phyloP scores from a whole-genome alignment of 73 alveolate genomes.

The Blepharisma stoltei region DNA sequence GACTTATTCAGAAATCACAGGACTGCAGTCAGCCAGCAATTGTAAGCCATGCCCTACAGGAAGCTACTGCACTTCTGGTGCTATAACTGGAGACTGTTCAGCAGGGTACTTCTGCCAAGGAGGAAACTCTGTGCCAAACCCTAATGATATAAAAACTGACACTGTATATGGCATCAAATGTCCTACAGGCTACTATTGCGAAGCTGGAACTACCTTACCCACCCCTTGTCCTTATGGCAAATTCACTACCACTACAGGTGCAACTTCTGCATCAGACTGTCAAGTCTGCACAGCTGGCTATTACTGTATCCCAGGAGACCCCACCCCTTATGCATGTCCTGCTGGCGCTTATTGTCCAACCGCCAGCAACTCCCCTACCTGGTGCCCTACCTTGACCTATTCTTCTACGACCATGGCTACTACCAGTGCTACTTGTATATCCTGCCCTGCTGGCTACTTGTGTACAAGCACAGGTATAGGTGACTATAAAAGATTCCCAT shows the following conservation, averaged over 20 bases:
- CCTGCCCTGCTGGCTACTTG: constrained; percentile 49
- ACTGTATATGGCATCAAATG: constrained; percentile 40
- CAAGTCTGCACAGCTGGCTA: constrained; percentile 43
- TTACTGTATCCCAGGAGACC: constrained; percentile 43
- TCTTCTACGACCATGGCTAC: constrained; percentile 34
- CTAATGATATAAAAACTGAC: constrained; percentile 28
- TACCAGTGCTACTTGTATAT: constrained; percentile 28
- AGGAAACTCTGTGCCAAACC: constrained; percentile 38
- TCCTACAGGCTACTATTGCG: constrained; percentile 56
- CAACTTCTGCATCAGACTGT: background rate
- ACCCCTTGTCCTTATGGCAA: constrained; percentile 25
- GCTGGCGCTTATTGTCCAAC: constrained; percentile 55
- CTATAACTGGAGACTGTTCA: constrained; percentile 53
- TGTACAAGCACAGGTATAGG: constrained; percentile 48
- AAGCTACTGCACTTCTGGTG: constrained; percentile 35
- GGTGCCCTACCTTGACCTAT: constrained; percentile 53
- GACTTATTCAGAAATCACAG: constrained; percentile 41
- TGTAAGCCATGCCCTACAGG: constrained; percentile 46
- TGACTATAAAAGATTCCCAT: constrained; percentile 42
- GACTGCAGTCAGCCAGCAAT: constrained; percentile 52
- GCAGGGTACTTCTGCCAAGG: constrained; percentile 67
- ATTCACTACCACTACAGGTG: background rate
- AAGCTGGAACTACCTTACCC: constrained; percentile 35
- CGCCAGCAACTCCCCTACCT: constrained; percentile 37
- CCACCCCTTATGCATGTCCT: constrained; percentile 51